A percentile compares a stretch with the other conserved stretches of the same genome.
Conservation (phyloP, 768 basidiomycete genomes). For the Xerocomus brunneocitrinus region DNA sequence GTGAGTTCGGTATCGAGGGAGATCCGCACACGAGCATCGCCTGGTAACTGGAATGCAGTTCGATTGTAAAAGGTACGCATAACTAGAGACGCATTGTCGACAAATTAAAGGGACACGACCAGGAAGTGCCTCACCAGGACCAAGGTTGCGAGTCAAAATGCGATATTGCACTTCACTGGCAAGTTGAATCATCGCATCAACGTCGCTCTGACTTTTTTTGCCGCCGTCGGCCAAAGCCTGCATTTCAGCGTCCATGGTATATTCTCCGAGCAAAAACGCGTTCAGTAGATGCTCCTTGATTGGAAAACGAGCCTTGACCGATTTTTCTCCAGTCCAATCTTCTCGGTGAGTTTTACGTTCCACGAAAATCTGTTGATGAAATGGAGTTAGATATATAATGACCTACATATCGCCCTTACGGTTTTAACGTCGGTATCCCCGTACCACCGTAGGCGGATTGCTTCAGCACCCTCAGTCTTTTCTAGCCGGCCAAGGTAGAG, state of each 20-base stretch:
- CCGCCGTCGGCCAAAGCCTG: constrained; percentile 81
- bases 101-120: neutral
- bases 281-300: constrained; percentile 94
- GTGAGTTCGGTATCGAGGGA: constrained; percentile 96
- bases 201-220: constrained; percentile 89
- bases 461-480: constrained; percentile 98
- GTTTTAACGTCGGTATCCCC: constrained; percentile 81
- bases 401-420: constrained; percentile 38
- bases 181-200: constrained; percentile 91
- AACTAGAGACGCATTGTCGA: constrained; percentile 42
- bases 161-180: constrained; percentile 97
- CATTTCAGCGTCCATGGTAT: constrained; percentile 92
- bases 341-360: constrained; percentile 93
- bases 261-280: constrained; percentile 82
- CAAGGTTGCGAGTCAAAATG: constrained; percentile 71
- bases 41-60: constrained; percentile 97
- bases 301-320: constrained; percentile 94
- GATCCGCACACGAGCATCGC: constrained; percentile 97
- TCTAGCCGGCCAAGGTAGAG: constrained; percentile 95
- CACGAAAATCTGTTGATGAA: constrained; percentile 61
- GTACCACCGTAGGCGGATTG: constrained; percentile 95
- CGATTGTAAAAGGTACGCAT: constrained; percentile 98
- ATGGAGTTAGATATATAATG: neutral
- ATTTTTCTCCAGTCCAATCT: constrained; percentile 99
- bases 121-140: constrained; percentile 57